Percentiles rank a stretch among this genome's conserved stretches.
These are phyloP conservation scores for Cucurbita maxima DNA, from an alignment of 306 rosid genomes.

Conservation along the genomic window DNA sequence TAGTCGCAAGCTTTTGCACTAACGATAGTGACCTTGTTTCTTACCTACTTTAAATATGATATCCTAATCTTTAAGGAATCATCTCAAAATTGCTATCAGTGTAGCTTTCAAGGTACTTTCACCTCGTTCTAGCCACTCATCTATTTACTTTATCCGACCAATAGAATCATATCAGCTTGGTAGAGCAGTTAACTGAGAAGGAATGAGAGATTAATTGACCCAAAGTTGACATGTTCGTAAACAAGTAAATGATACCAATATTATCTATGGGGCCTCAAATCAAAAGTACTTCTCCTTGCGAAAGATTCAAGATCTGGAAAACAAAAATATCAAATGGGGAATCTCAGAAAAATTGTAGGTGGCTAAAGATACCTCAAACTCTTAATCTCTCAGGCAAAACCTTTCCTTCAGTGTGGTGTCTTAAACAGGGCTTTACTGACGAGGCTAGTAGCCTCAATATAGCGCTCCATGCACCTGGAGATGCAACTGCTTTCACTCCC, in stretches of 20 bases:
- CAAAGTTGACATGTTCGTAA: neutral
- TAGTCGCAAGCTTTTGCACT: no score
- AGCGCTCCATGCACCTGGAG: slow-evolving; percentile 90
- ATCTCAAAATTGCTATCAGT: no score
- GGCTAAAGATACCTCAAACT: neutral
- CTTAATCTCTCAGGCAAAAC: neutral
- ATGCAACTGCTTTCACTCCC: slow-evolving; percentile 83
- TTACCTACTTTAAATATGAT: no score
- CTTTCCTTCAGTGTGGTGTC: slow-evolving; percentile 22
- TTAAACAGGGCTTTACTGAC: slow-evolving; percentile 61
- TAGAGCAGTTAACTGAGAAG: neutral
- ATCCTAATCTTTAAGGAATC: no score
- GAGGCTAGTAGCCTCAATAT: slow-evolving; percentile 87
- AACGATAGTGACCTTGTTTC: no score
- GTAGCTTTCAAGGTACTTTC: no score
- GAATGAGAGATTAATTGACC: neutral
- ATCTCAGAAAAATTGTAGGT: neutral
- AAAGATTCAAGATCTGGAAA: neutral
- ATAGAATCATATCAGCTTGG: neutral
- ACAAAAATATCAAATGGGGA: neutral
- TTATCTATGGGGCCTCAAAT: neutral
- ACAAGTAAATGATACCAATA: neutral
- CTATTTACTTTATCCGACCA: neutral
- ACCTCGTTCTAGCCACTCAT: neutral
- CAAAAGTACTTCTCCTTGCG: neutral